These are phyloP conservation scores for Penicillium digitatum DNA, from an alignment of 2,329 filamentous ascomycete species.

Conservation along the genomic window DNA sequence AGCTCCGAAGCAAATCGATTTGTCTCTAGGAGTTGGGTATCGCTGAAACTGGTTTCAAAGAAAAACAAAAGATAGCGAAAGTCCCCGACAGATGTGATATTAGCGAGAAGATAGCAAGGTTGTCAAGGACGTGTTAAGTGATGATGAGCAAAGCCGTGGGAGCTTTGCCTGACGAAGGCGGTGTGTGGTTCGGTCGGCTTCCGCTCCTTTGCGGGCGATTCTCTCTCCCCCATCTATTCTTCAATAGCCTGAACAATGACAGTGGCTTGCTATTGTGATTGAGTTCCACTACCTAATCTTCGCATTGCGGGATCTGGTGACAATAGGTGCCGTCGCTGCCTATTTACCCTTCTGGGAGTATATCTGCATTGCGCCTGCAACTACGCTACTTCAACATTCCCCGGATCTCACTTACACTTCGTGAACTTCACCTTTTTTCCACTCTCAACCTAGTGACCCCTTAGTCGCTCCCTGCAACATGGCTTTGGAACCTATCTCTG, in stretches of 20 bases:
- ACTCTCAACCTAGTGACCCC: neutral
- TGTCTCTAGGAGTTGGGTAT: constrained; percentile 2
- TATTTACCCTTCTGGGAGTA: constrained; percentile 2
- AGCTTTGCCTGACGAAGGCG: constrained; percentile 32
- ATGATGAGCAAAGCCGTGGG: constrained; percentile 7
- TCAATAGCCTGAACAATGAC: constrained; percentile 18
- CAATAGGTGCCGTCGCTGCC: constrained; percentile 2
- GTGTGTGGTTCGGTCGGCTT: constrained; percentile 24
- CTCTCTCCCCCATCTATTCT: constrained; percentile 24
- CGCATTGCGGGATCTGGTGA: constrained; percentile 10
- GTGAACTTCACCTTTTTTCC: constrained; percentile 1
- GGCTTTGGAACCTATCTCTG: constrained; percentile 51
- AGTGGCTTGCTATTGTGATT: constrained; percentile 12
- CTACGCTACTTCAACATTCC: constrained; percentile 13
- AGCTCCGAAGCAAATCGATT: constrained; percentile 23
- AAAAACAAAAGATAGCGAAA: neutral
- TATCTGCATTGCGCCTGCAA: constrained; percentile 5
- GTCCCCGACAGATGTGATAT: constrained; percentile 4
- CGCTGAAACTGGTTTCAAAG: neutral
- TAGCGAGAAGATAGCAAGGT: constrained; percentile 4
- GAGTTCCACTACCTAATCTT: constrained; percentile 5
- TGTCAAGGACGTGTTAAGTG: constrained; percentile 7
- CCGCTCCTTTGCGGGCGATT: constrained; percentile 24
- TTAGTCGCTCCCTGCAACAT: constrained; percentile 32
- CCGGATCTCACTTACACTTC: constrained; percentile 7